Percentiles rank a stretch among this genome's conserved stretches.
Conservation (phyloP, 2,329 filamentous ascomycete species). For the Penicillium sp. region DNA sequence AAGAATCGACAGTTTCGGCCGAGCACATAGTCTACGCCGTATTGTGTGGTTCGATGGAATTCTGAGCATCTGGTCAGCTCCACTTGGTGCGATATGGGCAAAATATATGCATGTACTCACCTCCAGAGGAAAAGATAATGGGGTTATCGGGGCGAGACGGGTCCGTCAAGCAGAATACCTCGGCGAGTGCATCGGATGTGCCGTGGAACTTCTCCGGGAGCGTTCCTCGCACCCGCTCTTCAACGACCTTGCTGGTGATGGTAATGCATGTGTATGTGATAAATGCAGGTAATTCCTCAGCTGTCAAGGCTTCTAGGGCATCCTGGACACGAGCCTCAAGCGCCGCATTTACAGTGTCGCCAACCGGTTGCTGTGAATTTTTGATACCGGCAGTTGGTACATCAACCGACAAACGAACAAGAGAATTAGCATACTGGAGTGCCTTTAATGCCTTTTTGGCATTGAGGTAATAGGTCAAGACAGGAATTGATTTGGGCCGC, state of each 20-base stretch:
- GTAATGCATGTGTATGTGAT: constrained; percentile 67
- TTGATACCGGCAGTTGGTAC: constrained; percentile 55
- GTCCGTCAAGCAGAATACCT: constrained; percentile 75
- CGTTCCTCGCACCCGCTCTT: constrained; percentile 65
- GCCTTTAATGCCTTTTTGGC: constrained; percentile 68
- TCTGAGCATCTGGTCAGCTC: constrained; percentile 44
- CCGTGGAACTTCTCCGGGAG: constrained; percentile 63
- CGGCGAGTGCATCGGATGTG: constrained; percentile 69
- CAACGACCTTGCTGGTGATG: constrained; percentile 66
- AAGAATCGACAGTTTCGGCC: constrained; percentile 77
- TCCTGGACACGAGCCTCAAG: constrained; percentile 62
- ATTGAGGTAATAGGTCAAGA: constrained; percentile 71
- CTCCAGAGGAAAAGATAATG: constrained; percentile 73
- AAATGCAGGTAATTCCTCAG: constrained; percentile 69
- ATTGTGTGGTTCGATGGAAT: constrained; percentile 71
- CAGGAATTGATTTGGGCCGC: constrained; percentile 61
- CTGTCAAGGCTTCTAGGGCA: constrained; percentile 63
- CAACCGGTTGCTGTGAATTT: constrained; percentile 54
- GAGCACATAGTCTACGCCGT: constrained; percentile 68
- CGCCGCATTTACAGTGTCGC: constrained; percentile 55
- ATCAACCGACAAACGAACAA: constrained; percentile 56
- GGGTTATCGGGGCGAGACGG: constrained; percentile 71
- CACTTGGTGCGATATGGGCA: background rate
- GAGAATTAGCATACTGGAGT: constrained; percentile 68
- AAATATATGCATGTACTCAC: constrained; percentile 37